phyloP scores from a whole-genome alignment of 2,329 filamentous ascomycete species.

The Neofusicoccum umdonicola region DNA sequence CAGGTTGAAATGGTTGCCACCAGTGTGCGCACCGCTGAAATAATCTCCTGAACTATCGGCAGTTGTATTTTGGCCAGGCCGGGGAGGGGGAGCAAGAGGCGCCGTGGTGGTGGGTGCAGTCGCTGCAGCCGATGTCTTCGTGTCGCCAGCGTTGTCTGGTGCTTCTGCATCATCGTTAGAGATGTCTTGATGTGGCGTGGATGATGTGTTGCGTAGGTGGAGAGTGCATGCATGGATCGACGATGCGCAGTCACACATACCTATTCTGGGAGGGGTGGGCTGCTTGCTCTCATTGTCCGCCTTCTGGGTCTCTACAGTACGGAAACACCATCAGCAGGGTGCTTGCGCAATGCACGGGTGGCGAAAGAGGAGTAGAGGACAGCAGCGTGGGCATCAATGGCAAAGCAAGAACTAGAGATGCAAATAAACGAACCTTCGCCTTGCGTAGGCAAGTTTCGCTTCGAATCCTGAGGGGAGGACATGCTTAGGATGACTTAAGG shows the following conservation, averaged over 20 bases:
- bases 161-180: slow-evolving; percentile 12
- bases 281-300: slow-evolving; percentile 14
- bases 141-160: slow-evolving; percentile 20
- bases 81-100: slow-evolving; percentile 54
- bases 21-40: slow-evolving; percentile 46
- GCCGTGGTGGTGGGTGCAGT: slow-evolving; percentile 40
- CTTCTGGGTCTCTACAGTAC: slow-evolving; percentile 10
- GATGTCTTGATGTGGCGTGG: background rate
- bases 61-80: slow-evolving; percentile 36
- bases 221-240: slow-evolving; percentile 17
- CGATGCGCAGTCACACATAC: slow-evolving; percentile 27
- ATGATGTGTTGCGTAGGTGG: background rate
- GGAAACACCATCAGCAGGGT: background rate
- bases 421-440: slow-evolving; percentile 33
- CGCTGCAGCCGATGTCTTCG: slow-evolving; percentile 28
- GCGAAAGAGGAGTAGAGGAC: background rate
- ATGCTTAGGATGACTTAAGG: slow-evolving; percentile 34
- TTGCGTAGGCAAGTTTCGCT: slow-evolving; percentile 33
- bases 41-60: slow-evolving; percentile 39
- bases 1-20: slow-evolving; percentile 57
- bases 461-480: slow-evolving; percentile 38
- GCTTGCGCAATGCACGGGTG: background rate
- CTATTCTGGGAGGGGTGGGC: slow-evolving; percentile 18
- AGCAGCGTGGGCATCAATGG: background rate
- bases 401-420: background rate